Conservation (phyloP, 768 basidiomycete genomes). For the Coprinellus micaceus region DNA sequence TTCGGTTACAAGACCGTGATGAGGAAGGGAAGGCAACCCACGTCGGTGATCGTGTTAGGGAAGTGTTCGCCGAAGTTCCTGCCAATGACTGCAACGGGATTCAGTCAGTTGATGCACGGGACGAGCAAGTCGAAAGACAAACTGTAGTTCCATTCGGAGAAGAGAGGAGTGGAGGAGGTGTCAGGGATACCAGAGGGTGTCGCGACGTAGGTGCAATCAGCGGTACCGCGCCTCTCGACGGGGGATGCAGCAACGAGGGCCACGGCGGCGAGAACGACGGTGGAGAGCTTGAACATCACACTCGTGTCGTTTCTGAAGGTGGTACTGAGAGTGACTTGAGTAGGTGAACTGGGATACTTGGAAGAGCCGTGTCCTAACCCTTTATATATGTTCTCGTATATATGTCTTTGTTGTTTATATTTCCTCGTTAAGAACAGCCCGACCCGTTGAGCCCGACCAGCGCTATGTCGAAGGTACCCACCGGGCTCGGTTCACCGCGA, state of each 20-base stretch:
- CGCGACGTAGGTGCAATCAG: background rate
- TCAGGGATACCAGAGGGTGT: background rate
- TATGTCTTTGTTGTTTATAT: no score
- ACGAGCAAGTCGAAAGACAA: background rate
- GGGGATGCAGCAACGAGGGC: background rate
- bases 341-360: no score
- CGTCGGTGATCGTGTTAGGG: background rate
- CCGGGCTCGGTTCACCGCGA: no score
- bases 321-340: no score
- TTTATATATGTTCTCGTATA: no score
- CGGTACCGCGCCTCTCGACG: background rate
- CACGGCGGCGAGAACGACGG: background rate
- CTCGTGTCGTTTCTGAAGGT: background rate
- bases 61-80: background rate
- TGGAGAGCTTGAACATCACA: background rate
- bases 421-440: no score
- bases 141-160: background rate
- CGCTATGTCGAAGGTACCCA: no score
- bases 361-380: no score
- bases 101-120: background rate
- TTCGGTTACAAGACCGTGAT: background rate
- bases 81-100: background rate
- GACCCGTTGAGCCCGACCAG: no score
- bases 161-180: background rate
- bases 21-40: background rate